Evolutionary conservation across 1,284 basidiomycete genomes (phyloP).

Genomic region (Microbotryum saponariae): DNA sequence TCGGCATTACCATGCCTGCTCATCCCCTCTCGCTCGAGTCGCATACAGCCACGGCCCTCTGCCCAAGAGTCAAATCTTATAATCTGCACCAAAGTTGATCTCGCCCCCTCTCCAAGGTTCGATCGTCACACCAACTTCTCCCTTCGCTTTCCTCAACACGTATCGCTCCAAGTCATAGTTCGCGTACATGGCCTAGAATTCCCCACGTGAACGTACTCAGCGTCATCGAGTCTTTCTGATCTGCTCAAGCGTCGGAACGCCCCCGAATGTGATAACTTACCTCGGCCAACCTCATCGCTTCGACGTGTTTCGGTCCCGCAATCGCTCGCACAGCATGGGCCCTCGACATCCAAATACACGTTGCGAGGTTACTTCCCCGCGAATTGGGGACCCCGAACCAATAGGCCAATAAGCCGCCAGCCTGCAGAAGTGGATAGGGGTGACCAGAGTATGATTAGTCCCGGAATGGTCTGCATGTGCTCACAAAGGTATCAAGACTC

Average conservation of each 20-base stretch:
- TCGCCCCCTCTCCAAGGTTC: slow-evolving; percentile 57
- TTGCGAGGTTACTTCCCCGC: slow-evolving; percentile 65
- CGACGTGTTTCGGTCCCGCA: slow-evolving; percentile 66
- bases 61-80: no score
- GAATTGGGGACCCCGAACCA: slow-evolving; percentile 83
- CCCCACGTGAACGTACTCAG: background rate
- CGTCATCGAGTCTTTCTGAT: background rate
- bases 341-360: slow-evolving; percentile 89
- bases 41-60: no score
- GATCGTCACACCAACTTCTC: slow-evolving; percentile 52
- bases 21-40: no score
- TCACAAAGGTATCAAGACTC: slow-evolving; percentile 1
- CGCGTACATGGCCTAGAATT: slow-evolving; percentile 56
- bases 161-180: slow-evolving; percentile 69
- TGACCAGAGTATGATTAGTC: no score
- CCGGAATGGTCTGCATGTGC: no score
- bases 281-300: slow-evolving; percentile 70
- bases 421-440: background rate
- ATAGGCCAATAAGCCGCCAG: slow-evolving; percentile 56
- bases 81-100: slow-evolving; percentile 48
- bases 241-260: background rate
- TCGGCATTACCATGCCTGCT: no score
- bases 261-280: slow-evolving; percentile 8
- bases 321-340: slow-evolving; percentile 71
- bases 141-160: slow-evolving; percentile 57